Evolutionary conservation across 2,329 filamentous ascomycete genomes (phyloP).

Genomic region (Cercospora sojina): DNA sequence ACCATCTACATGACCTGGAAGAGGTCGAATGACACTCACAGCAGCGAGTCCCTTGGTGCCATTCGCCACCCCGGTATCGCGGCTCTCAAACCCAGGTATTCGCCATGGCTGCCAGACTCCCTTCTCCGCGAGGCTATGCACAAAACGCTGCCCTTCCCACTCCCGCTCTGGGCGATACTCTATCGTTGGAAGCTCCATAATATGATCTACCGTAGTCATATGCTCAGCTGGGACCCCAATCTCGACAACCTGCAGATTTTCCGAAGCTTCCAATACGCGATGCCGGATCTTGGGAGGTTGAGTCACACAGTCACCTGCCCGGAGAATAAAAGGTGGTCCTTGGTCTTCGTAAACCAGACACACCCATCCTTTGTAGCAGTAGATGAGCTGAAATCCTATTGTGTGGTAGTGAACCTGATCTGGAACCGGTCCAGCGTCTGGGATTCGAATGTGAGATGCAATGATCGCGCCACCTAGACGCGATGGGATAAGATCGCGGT

Average conservation of each 20-base stretch:
- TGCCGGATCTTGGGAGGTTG: slow-evolving; percentile 22
- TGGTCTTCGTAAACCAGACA: slow-evolving; percentile 22
- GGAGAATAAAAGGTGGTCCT: slow-evolving; percentile 18
- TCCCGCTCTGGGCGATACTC: slow-evolving; percentile 10
- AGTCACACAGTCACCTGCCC: slow-evolving; percentile 21
- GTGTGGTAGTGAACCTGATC: slow-evolving; percentile 21
- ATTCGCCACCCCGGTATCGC: slow-evolving; percentile 16
- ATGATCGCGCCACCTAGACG: slow-evolving; percentile 23
- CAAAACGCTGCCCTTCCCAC: slow-evolving; percentile 21
- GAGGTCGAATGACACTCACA: slow-evolving; percentile 13
- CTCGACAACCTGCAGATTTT: slow-evolving; percentile 20
- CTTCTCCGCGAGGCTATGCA: slow-evolving; percentile 15
- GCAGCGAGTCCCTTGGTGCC: slow-evolving; percentile 19
- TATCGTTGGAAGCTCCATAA: slow-evolving; percentile 15
- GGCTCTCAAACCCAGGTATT: slow-evolving; percentile 13
- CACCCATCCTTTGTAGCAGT: slow-evolving; percentile 21
- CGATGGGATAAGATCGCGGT: slow-evolving; percentile 19
- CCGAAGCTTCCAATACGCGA: slow-evolving; percentile 15
- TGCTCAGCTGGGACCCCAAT: slow-evolving; percentile 22
- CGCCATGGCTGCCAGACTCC: slow-evolving; percentile 16
- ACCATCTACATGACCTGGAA: neutral
- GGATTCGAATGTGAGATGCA: slow-evolving; percentile 21
- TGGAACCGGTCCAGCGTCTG: slow-evolving; percentile 18
- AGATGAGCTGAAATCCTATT: slow-evolving; percentile 21
- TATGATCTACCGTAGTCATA: slow-evolving; percentile 17